Percentiles rank a stretch among this genome's conserved stretches.
Conservation (phyloP, 176 grass and related monocot genomes). For the Raddia distichophylla region DNA sequence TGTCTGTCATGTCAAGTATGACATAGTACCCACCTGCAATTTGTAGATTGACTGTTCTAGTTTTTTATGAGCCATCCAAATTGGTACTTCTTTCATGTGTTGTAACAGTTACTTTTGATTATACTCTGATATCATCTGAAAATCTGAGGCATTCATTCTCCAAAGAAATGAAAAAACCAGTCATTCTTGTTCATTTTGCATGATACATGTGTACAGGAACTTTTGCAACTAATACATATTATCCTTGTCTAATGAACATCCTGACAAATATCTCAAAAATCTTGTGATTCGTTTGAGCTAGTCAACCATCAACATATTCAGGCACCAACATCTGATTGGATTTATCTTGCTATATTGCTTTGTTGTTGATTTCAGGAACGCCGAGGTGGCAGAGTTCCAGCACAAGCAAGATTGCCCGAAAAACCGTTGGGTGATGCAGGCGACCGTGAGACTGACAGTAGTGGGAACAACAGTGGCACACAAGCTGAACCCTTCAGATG, state of each 20-base stretch:
- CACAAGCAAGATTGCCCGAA: conserved; percentile 52
- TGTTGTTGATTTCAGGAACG: conserved; percentile 53
- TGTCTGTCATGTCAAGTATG: not conserved
- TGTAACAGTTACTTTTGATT: not conserved
- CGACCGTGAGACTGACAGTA: conserved; percentile 28
- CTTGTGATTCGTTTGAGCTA: conserved; percentile 14
- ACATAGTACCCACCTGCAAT: not conserved
- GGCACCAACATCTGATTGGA: not conserved
- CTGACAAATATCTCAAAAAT: not conserved
- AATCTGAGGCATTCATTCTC: not conserved
- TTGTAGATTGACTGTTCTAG: not conserved
- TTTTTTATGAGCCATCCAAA: not conserved
- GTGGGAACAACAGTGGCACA: conserved; percentile 27
- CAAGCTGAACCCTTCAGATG: conserved; percentile 55
- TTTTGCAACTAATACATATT: not conserved
- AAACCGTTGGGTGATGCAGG: conserved; percentile 33
- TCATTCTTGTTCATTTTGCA: not conserved
- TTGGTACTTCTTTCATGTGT: not conserved
- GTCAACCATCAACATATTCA: not conserved
- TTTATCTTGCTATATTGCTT: conserved; percentile 7
- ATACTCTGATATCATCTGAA: not conserved
- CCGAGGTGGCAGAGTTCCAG: conserved; percentile 53
- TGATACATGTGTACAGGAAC: not conserved
- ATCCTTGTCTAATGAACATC: not conserved
- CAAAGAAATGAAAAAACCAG: not conserved